These are phyloP conservation scores for Xylaria curta DNA, from an alignment of 495 filamentous ascomycete species.

Conservation along the genomic window DNA sequence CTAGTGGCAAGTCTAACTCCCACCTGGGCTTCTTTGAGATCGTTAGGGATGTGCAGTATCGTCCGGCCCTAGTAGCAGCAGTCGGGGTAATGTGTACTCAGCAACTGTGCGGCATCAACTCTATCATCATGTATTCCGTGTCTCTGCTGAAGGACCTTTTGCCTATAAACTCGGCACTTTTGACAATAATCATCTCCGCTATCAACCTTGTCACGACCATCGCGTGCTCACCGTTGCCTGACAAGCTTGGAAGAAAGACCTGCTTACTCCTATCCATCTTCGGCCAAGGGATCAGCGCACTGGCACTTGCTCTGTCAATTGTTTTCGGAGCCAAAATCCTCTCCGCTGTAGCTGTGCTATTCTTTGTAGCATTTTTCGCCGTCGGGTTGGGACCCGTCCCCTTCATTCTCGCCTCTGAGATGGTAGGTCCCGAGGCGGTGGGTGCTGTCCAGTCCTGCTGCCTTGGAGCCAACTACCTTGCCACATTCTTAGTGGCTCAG, in stretches of 20 bases:
- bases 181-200: constrained; percentile 84
- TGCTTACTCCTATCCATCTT: constrained; percentile 80
- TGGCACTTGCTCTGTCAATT: constrained; percentile 79
- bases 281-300: constrained; percentile 79
- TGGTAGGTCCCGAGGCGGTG: constrained; percentile 86
- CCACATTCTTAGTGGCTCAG: constrained; percentile 90
- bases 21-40: constrained; percentile 73
- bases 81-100: constrained; percentile 91
- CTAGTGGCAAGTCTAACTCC: constrained; percentile 41
- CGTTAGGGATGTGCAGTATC: constrained; percentile 67
- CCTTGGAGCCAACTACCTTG: constrained; percentile 84
- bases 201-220: constrained; percentile 87
- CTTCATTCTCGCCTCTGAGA: constrained; percentile 88
- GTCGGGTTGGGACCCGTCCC: constrained; percentile 93
- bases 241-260: constrained; percentile 82
- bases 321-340: constrained; percentile 68
- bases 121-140: constrained; percentile 97
- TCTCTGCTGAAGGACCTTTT: constrained; percentile 79
- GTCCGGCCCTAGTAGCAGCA: constrained; percentile 82
- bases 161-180: constrained; percentile 73
- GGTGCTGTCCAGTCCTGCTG: constrained; percentile 87
- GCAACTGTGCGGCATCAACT: constrained; percentile 93
- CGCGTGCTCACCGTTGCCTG: constrained; percentile 79
- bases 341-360: constrained; percentile 78
- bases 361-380: constrained; percentile 89